A percentile compares a stretch with the other conserved stretches of the same genome.
phyloP scores from a whole-genome alignment of 2,329 filamentous ascomycete species.

The Fusarium xyrophilum region DNA sequence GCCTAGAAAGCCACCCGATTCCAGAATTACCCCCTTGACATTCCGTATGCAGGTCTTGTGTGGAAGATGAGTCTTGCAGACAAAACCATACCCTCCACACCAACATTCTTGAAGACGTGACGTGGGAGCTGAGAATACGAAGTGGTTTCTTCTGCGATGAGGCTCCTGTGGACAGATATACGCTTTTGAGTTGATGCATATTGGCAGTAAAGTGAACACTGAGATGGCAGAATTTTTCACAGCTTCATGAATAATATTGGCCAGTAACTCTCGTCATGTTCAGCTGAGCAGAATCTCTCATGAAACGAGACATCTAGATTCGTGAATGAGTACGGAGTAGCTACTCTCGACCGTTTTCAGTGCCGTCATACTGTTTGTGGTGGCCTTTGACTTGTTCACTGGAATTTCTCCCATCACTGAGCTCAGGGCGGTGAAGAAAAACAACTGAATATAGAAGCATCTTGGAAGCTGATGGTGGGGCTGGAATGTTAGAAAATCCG shows the following conservation, averaged over 20 bases:
- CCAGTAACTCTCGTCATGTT: background rate
- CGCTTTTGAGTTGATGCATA: background rate
- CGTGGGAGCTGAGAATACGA: background rate
- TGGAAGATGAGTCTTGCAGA: conserved; percentile 10
- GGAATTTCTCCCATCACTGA: conserved; percentile 36
- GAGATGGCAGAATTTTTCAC: conserved; percentile 10
- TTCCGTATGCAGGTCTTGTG: conserved; percentile 24
- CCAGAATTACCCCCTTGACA: conserved; percentile 16
- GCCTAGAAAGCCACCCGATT: conserved; percentile 8
- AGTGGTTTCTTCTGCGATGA: background rate
- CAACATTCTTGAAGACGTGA: conserved; percentile 5
- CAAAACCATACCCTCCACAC: conserved; percentile 3
- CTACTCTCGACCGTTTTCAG: background rate
- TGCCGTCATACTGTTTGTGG: conserved; percentile 3
- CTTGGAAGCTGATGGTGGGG: conserved; percentile 30
- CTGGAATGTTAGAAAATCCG: conserved; percentile 23
- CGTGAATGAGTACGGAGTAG: background rate
- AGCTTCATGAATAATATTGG: background rate
- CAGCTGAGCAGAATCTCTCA: too few relatives aligned
- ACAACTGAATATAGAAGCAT: conserved; percentile 30
- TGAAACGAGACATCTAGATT: background rate
- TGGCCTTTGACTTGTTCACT: conserved; percentile 34
- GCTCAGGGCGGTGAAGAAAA: conserved; percentile 30
- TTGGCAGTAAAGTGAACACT: background rate
- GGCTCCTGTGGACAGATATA: background rate